A percentile compares a stretch with the other conserved stretches of the same genome.
These are phyloP conservation scores for Allium sativum DNA, from an alignment of 106 monocot species.

Conservation along the genomic window DNA sequence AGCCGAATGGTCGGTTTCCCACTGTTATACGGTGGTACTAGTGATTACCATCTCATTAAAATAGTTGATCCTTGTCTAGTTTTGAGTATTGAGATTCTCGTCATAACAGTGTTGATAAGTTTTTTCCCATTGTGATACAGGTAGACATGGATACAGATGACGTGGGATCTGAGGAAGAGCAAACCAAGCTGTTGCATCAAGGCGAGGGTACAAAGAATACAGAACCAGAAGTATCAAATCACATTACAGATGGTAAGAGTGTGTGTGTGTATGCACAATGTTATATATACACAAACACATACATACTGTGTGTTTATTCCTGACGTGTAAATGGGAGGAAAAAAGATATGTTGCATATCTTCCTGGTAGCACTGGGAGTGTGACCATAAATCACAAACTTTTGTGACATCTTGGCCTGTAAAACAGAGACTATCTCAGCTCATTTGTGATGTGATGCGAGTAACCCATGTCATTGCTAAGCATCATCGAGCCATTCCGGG, in stretches of 20 bases:
- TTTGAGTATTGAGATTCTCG: neutral
- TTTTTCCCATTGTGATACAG: conserved; percentile 12
- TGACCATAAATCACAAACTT: neutral
- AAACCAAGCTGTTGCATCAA: conserved; percentile 7
- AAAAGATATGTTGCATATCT: neutral
- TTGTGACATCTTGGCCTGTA: neutral
- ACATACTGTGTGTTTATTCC: too few relatives aligned
- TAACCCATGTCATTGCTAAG: too few relatives aligned
- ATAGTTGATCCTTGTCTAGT: neutral
- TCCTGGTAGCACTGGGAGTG: neutral
- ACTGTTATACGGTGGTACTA: neutral
- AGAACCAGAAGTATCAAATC: conserved; percentile 14
- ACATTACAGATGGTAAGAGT: conserved; percentile 28
- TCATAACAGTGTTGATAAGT: too few relatives aligned
- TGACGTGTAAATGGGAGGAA: neutral
- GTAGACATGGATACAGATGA: conserved; percentile 95
- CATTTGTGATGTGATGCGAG: too few relatives aligned
- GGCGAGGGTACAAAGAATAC: conserved; percentile 8
- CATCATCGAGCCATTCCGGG: too few relatives aligned
- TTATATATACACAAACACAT: too few relatives aligned
- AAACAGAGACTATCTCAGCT: too few relatives aligned
- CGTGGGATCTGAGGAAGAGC: conserved; percentile 23
- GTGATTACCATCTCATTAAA: neutral
- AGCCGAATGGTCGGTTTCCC: neutral
- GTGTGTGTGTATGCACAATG: conserved; percentile 1